Conservation (phyloP, 495 filamentous ascomycete genomes). For the Cairneyella variabilis region DNA sequence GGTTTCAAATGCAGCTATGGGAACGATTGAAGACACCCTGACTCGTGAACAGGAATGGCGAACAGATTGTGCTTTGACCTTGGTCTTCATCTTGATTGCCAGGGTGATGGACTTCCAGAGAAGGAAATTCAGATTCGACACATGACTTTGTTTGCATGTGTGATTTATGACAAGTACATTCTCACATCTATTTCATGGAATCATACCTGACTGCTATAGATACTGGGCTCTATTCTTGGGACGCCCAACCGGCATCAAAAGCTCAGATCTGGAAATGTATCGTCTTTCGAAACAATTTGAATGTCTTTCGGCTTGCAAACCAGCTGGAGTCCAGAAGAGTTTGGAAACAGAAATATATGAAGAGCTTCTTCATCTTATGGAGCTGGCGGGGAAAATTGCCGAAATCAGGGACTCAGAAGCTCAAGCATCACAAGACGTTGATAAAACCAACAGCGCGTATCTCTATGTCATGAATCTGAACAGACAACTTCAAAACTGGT, state of each 20-base stretch:
- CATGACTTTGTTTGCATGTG: constrained; percentile 44
- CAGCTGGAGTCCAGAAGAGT: constrained; percentile 29
- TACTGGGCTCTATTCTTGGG: constrained; percentile 48
- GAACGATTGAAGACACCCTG: constrained; percentile 11
- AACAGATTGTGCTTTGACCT: constrained; percentile 47
- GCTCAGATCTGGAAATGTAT: constrained; percentile 43
- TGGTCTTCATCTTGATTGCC: constrained; percentile 42
- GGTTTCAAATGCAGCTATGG: neutral
- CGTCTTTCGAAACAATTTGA: constrained; percentile 36
- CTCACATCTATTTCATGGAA: neutral
- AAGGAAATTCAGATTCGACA: constrained; percentile 39
- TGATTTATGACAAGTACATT: constrained; percentile 44
- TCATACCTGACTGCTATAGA: neutral
- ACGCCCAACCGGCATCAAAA: constrained; percentile 47
- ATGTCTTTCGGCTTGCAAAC: constrained; percentile 28
- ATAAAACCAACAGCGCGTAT: constrained; percentile 38
- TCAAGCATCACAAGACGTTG: constrained; percentile 29
- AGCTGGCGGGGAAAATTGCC: constrained; percentile 45
- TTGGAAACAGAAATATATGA: constrained; percentile 41
- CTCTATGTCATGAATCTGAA: constrained; percentile 43
- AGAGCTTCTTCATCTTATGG: constrained; percentile 46
- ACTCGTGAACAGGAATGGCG: constrained; percentile 35
- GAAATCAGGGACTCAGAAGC: constrained; percentile 32
- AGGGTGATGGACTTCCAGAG: constrained; percentile 32
- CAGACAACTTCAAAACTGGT: constrained; percentile 48